phyloP scores from a whole-genome alignment of 2,329 filamentous ascomycete genomes.

The Aspergillus niger region DNA sequence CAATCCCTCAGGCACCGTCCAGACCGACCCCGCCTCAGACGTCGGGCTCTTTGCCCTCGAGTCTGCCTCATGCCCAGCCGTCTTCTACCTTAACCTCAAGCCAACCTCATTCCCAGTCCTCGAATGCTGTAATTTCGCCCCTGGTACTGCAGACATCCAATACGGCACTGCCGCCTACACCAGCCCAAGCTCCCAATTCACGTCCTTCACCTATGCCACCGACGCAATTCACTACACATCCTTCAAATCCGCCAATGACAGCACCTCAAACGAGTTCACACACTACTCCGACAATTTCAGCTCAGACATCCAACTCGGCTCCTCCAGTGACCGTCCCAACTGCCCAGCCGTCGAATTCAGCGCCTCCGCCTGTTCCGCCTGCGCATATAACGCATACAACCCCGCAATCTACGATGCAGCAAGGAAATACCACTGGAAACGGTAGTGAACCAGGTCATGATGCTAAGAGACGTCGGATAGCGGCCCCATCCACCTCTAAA shows the following conservation, averaged over 20 bases:
- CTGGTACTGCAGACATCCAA: background rate
- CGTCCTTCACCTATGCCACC: background rate
- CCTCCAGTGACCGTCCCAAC: background rate
- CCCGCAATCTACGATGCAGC: background rate
- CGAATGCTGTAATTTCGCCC: background rate
- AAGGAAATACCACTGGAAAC: background rate
- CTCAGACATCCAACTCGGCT: background rate
- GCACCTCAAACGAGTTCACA: background rate
- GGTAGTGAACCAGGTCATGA: slow-evolving; percentile 4
- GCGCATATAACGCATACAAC: slow-evolving; percentile 4
- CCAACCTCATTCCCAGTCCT: background rate
- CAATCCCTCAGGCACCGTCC: background rate
- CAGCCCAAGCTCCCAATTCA: background rate
- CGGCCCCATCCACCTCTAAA: background rate
- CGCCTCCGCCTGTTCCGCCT: background rate
- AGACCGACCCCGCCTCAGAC: background rate
- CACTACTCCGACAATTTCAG: background rate
- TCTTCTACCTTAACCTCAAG: background rate
- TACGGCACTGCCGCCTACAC: background rate
- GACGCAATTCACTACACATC: background rate
- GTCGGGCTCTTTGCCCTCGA: background rate
- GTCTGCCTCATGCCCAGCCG: background rate
- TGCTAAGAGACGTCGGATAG: slow-evolving; percentile 20
- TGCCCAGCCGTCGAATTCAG: background rate
- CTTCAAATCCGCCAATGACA: background rate